Conservation (phyloP, 345 rosid species). For the Linum tenue region DNA sequence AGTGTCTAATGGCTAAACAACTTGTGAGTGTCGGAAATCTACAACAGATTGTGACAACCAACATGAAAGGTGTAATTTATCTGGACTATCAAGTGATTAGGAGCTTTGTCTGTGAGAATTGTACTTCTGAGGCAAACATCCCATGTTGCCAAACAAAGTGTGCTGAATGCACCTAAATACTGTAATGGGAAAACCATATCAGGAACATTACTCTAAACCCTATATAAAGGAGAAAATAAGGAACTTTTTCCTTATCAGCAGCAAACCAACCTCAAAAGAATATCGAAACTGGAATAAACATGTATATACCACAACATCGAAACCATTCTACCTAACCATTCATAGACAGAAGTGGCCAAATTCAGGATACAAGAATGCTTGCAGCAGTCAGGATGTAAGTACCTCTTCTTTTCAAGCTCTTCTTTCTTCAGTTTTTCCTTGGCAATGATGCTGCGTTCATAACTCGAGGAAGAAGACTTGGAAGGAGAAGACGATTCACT, state of each 20-base stretch:
- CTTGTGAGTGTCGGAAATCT: no score
- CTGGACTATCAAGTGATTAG: no score
- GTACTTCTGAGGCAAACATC: not conserved
- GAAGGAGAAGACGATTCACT: slow-evolving; percentile 42
- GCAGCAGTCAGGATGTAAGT: not conserved
- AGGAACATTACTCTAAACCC: not conserved
- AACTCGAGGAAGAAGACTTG: slow-evolving; percentile 12
- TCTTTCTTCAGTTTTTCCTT: slow-evolving; percentile 38
- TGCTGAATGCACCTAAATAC: not conserved
- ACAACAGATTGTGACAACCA: no score
- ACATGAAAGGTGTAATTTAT: no score
- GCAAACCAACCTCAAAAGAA: no score
- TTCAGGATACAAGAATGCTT: not conserved
- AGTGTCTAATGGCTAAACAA: no score
- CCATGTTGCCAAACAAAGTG: not conserved
- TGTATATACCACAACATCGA: no score
- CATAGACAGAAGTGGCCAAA: not conserved
- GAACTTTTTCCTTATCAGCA: not conserved
- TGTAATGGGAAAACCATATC: not conserved
- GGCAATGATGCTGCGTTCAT: slow-evolving; percentile 29
- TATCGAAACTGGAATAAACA: no score
- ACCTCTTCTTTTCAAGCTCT: slow-evolving; percentile 50
- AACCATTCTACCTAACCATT: not conserved
- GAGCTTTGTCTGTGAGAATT: no score
- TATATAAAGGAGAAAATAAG: not conserved